Evolutionary conservation across 768 basidiomycete genomes (phyloP).

Genomic region (Macrolepiota dolichaula): DNA sequence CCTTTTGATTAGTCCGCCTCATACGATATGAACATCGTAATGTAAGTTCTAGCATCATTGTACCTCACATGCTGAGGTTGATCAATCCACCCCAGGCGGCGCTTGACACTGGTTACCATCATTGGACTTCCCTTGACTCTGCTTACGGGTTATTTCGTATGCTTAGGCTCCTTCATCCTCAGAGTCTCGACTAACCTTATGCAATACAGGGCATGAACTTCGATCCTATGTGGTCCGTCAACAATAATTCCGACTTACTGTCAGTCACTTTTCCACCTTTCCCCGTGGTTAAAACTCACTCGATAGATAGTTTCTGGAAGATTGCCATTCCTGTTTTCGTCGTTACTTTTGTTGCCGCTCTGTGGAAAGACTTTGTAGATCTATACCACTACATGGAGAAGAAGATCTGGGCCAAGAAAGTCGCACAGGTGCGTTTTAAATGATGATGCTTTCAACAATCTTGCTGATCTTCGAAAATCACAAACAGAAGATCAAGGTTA

Average conservation of each 20-base stretch:
- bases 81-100: conserved; percentile 39
- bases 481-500: neutral
- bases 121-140: conserved; percentile 70
- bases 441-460: neutral
- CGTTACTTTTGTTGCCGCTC: conserved; percentile 49
- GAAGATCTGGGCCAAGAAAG: conserved; percentile 21
- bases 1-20: conserved; percentile 52
- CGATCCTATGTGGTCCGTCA: conserved; percentile 43
- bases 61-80: neutral
- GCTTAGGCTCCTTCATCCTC: conserved; percentile 1
- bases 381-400: conserved; percentile 46
- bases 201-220: conserved; percentile 64
- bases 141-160: conserved; percentile 63
- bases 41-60: conserved; percentile 35
- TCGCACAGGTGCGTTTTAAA: neutral
- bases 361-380: conserved; percentile 45
- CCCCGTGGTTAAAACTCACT: neutral
- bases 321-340: conserved; percentile 59
- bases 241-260: conserved; percentile 44
- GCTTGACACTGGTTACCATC: conserved; percentile 65
- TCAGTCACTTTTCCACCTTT: conserved; percentile 22
- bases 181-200: neutral
- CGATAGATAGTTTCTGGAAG: conserved; percentile 54
- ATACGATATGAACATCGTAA: conserved; percentile 74
- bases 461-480: neutral